Conservation (phyloP, 2,329 filamentous ascomycete genomes). For the Alternaria incomplexa region DNA sequence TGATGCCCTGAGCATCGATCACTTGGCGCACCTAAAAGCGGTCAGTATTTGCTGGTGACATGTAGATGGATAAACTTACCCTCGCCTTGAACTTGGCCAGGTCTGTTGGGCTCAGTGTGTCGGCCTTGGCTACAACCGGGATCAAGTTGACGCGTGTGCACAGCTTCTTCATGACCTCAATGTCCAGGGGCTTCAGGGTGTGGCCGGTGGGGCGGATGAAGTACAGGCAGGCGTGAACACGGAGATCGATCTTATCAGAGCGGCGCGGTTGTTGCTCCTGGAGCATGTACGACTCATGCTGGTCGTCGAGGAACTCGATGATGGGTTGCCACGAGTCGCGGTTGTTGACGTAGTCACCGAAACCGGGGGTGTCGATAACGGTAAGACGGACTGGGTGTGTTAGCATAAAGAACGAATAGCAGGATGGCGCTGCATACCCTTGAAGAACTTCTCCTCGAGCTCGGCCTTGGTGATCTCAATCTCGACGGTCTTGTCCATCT, state of each 20-base stretch:
- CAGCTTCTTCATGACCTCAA: constrained; percentile 99
- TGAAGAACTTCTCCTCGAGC: constrained; percentile 99
- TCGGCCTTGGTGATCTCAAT: constrained; percentile 99
- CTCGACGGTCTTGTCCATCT: constrained; percentile 99
- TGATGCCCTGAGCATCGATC: constrained; percentile 98
- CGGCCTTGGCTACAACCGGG: constrained; percentile 97
- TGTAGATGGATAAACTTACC: constrained; percentile 60
- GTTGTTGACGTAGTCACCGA: constrained; percentile 99
- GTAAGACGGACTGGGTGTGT: constrained; percentile 81
- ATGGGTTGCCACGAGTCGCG: constrained; percentile 99
- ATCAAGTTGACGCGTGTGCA: constrained; percentile 98
- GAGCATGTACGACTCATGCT: constrained; percentile 99
- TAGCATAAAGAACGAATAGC: constrained; percentile 17
- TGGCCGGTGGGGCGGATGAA: constrained; percentile 99
- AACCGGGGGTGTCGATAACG: constrained; percentile 98
- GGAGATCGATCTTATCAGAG: constrained; percentile 98
- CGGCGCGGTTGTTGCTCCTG: constrained; percentile 99
- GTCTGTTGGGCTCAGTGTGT: constrained; percentile 92
- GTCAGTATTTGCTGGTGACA: constrained; percentile 15
- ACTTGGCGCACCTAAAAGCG: constrained; percentile 80
- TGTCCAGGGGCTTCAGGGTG: constrained; percentile 97
- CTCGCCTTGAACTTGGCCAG: constrained; percentile 93
- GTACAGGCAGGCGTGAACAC: constrained; percentile 97
- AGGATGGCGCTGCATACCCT: constrained; percentile 67
- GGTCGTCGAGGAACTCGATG: constrained; percentile 99